Conservation (phyloP, 1,139 yeast genomes). For the Candida buenavistaensis region DNA sequence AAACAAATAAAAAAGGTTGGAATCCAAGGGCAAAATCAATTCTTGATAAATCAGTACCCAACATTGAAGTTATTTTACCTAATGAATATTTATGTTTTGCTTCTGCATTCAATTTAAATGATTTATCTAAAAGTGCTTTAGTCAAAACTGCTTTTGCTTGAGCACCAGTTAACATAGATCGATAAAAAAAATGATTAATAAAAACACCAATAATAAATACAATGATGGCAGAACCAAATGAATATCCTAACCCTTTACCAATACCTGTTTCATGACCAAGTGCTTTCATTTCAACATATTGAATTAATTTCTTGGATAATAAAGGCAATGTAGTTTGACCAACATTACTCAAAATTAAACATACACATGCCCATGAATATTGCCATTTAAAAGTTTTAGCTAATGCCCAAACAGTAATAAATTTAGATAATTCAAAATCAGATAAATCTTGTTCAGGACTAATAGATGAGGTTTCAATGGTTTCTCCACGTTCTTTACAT, state of each 20-base stretch:
- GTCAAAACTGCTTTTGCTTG: conserved; percentile 66
- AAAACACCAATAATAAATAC: conserved; percentile 22
- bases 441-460: conserved; percentile 22
- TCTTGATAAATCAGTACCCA: conserved; percentile 39
- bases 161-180: conserved; percentile 52
- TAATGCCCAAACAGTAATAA: conserved; percentile 34
- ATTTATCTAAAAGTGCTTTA: conserved; percentile 64
- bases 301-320: conserved; percentile 42
- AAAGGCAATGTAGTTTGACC: conserved; percentile 54
- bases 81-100: conserved; percentile 61
- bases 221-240: conserved; percentile 24
- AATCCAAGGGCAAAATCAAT: conserved; percentile 36
- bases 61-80: conserved; percentile 63
- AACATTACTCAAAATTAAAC: conserved; percentile 42
- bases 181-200: conserved; percentile 32
- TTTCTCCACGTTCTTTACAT: conserved; percentile 25
- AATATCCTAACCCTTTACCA: conserved; percentile 34
- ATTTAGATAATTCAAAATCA: conserved; percentile 22
- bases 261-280: conserved; percentile 18
- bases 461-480: conserved; percentile 21
- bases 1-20: conserved; percentile 29
- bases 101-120: conserved; percentile 59
- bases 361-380: conserved; percentile 45
- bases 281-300: conserved; percentile 37
- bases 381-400: conserved; percentile 57